A percentile compares a stretch with the other conserved stretches of the same genome.
Conservation (phyloP, 306 rosid genomes). For the Quercus aquifolioides region DNA sequence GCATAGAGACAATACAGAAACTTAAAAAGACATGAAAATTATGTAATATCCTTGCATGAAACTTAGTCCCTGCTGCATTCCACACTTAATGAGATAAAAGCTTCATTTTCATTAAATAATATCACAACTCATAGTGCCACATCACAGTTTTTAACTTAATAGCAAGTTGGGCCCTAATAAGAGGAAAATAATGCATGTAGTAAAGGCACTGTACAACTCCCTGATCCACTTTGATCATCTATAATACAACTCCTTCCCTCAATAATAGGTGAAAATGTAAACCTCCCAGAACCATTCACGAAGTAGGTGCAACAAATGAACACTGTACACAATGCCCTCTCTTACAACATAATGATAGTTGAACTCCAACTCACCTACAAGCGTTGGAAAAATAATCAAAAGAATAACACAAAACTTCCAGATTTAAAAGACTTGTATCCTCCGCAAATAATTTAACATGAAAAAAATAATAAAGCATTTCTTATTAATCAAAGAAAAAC, state of each 20-base stretch:
- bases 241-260: no score
- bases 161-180: no score
- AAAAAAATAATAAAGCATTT: conserved; percentile 1
- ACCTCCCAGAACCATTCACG: conserved; percentile 36
- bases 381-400: conserved; percentile 26
- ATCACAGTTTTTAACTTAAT: neutral
- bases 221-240: no score
- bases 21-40: neutral
- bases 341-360: neutral
- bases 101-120: neutral
- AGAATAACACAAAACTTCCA: conserved; percentile 22
- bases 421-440: conserved; percentile 21
- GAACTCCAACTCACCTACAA: conserved; percentile 61
- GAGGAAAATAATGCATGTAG: no score
- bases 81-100: neutral
- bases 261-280: no score
- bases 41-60: neutral
- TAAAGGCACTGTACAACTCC: no score
- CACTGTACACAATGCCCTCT: conserved; percentile 36
- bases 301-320: conserved; percentile 30
- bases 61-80: neutral
- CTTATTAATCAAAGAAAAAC: neutral
- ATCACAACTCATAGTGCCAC: neutral
- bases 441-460: neutral
- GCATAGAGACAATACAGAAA: neutral